These are phyloP conservation scores for Magnusiomyces suaveolens DNA, from an alignment of 1,139 yeast genomes.

Conservation along the genomic window DNA sequence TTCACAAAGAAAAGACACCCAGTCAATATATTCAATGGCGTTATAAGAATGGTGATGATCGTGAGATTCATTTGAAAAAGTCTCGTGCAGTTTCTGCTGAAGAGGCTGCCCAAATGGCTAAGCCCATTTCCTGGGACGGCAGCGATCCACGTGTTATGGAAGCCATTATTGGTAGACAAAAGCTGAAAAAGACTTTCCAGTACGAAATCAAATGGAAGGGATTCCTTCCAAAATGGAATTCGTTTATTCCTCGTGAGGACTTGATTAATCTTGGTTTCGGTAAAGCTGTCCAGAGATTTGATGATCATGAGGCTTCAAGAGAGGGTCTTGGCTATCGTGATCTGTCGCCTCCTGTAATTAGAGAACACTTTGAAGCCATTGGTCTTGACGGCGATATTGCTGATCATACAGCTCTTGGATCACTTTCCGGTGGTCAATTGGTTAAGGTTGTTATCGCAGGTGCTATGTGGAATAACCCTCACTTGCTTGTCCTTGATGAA, in stretches of 20 bases:
- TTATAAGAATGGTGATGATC: constrained; percentile 94
- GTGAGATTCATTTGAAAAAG: constrained; percentile 90
- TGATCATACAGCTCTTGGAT: constrained; percentile 94
- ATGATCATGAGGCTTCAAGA: constrained; percentile 96
- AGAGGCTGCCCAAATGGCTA: constrained; percentile 70
- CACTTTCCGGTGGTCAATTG: constrained; percentile 94
- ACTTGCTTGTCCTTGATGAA: constrained; percentile 89
- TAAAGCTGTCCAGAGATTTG: constrained; percentile 84
- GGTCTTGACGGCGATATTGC: constrained; percentile 98
- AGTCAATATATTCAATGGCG: constrained; percentile 98
- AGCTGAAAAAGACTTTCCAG: constrained; percentile 90
- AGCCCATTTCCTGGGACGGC: constrained; percentile 78
- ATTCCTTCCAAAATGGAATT: constrained; percentile 87
- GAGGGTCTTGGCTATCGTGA: constrained; percentile 98
- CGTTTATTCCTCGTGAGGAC: constrained; percentile 83
- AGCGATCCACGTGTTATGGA: constrained; percentile 82
- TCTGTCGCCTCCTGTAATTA: constrained; percentile 78
- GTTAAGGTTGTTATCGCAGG: constrained; percentile 98
- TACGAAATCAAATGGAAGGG: constrained; percentile 92
- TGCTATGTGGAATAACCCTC: constrained; percentile 99
- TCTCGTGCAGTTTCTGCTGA: constrained; percentile 80
- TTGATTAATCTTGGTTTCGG: constrained; percentile 75
- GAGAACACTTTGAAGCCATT: constrained; percentile 94
- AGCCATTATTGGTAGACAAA: constrained; percentile 95
- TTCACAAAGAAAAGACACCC: constrained; percentile 95